phyloP scores from a whole-genome alignment of 306 rosid species.

The Medicago arabica region DNA sequence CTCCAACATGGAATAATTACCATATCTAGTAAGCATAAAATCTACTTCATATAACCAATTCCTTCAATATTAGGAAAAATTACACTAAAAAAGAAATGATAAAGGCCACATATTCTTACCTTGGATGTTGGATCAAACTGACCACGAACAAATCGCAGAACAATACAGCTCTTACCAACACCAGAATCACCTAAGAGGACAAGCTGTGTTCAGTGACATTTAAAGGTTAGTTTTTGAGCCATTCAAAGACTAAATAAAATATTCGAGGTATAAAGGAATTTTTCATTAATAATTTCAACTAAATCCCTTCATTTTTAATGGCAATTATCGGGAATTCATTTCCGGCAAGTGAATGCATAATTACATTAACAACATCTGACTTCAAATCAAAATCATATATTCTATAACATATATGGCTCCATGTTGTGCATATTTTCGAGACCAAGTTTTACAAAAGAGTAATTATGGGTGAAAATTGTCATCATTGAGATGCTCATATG shows the following conservation, averaged over 20 bases:
- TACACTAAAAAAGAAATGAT: not conserved
- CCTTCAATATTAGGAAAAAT: conserved; percentile 8
- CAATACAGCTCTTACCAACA: conserved; percentile 99
- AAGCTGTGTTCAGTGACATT: conserved; percentile 65
- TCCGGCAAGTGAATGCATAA: not conserved
- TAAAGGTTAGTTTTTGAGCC: conserved; percentile 38
- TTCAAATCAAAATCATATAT: not conserved
- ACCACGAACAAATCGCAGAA: conserved; percentile 98
- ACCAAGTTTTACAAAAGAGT: not conserved
- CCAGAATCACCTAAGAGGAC: conserved; percentile 99
- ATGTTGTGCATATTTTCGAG: not conserved
- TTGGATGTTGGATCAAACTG: conserved; percentile 98
- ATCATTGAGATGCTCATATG: not conserved
- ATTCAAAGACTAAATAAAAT: conserved; percentile 35
- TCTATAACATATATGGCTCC: not conserved
- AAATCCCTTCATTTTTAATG: not conserved
- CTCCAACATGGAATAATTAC: conserved; percentile 23
- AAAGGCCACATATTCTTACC: conserved; percentile 56
- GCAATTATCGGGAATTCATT: not conserved
- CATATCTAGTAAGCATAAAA: conserved; percentile 21
- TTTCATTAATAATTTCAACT: conserved; percentile 4
- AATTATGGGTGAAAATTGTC: not conserved
- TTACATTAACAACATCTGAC: not conserved
- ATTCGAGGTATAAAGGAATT: not conserved
- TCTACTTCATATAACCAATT: not conserved